Conservation (phyloP, 2,329 filamentous ascomycete species). For the Aspergillus texensis region DNA sequence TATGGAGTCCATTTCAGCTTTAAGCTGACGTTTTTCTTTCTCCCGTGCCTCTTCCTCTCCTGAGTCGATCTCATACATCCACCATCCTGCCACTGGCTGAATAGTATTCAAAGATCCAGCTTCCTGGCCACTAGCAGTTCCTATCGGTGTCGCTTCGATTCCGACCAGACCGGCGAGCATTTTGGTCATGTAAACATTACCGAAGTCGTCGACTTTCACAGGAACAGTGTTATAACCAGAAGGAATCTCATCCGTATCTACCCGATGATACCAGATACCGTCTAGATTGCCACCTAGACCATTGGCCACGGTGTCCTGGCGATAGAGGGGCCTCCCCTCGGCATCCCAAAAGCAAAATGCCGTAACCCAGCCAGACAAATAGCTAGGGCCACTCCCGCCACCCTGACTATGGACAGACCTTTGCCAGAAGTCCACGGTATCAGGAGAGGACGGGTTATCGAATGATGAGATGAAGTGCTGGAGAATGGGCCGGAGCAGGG, state of each 20-base stretch:
- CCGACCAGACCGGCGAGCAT: background rate
- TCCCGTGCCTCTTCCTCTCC: background rate
- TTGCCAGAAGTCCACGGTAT: conserved; percentile 17
- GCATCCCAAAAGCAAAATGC: conserved; percentile 52
- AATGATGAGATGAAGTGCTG: conserved; percentile 43
- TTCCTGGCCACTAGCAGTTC: background rate
- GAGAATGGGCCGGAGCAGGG: conserved; percentile 50
- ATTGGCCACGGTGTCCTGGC: background rate
- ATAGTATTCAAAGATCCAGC: background rate
- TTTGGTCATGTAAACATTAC: conserved; percentile 19
- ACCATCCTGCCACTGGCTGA: background rate
- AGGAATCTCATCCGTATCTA: conserved; percentile 31
- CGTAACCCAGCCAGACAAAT: conserved; percentile 53
- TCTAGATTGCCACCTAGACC: conserved; percentile 7
- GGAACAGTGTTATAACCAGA: conserved; percentile 34
- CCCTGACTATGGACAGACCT: conserved; percentile 24
- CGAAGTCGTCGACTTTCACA: conserved; percentile 33
- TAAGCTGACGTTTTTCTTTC: background rate
- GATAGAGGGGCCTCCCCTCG: conserved; percentile 33
- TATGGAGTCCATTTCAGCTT: background rate
- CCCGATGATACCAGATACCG: conserved; percentile 22
- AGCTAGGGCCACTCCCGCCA: conserved; percentile 34
- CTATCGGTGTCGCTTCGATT: background rate
- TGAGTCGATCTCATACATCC: background rate
- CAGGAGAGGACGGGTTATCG: background rate